Evolutionary conservation across 2,329 filamentous ascomycete genomes (phyloP).

Genomic region (Paraconiothyrium brasiliense): DNA sequence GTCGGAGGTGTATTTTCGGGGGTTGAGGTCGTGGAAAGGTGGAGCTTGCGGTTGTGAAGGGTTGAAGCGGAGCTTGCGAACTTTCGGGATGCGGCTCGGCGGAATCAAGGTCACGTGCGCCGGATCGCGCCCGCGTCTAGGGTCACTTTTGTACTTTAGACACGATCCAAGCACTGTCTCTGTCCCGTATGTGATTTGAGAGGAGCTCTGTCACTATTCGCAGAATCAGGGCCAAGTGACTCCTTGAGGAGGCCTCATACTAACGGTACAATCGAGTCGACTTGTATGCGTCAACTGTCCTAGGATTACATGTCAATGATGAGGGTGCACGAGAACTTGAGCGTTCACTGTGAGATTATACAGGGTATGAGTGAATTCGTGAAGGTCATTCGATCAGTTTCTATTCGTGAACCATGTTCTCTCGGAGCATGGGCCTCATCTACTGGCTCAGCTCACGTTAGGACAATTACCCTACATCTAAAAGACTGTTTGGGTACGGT

Average conservation of each 20-base stretch:
- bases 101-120: constrained; percentile 34
- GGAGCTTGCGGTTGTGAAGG: constrained; percentile 37
- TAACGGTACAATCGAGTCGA: no score
- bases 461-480: background rate
- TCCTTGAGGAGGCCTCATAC: no score
- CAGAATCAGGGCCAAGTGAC: no score
- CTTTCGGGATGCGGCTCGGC: constrained; percentile 41
- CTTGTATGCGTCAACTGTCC: no score
- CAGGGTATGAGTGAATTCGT: background rate
- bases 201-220: no score
- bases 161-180: no score
- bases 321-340: background rate
- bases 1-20: constrained; percentile 40
- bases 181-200: no score
- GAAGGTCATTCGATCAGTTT: constrained; percentile 3
- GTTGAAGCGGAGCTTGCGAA: constrained; percentile 34
- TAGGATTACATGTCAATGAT: no score
- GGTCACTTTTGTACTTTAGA: background rate
- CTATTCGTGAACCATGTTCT: constrained; percentile 8
- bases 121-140: background rate
- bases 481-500: background rate
- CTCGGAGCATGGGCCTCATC: background rate
- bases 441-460: constrained; percentile 4
- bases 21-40: constrained; percentile 33
- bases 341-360: background rate